phyloP scores from a whole-genome alignment of 2,329 filamentous ascomycete genomes.

The Aspergillus piperis region DNA sequence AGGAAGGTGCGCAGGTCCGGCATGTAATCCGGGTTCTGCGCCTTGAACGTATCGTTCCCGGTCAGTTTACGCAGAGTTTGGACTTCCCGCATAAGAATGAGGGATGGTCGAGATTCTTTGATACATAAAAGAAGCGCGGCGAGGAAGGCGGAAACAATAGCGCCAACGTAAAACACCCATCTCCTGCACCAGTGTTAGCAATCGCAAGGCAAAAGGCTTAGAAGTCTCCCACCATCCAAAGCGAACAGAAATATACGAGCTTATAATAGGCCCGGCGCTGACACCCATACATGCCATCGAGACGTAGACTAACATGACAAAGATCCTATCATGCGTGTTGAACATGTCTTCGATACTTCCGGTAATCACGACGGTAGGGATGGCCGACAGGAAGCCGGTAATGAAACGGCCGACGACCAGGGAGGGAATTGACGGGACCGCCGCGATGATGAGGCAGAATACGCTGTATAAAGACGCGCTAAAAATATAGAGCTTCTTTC shows the following conservation, averaged over 20 bases:
- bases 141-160: conserved; percentile 1
- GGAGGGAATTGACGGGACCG: not conserved
- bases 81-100: conserved; percentile 9
- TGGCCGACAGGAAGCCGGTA: conserved; percentile 8
- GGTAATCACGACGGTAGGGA: conserved; percentile 9
- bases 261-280: conserved; percentile 7
- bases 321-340: conserved; percentile 4
- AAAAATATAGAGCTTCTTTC: conserved; percentile 12
- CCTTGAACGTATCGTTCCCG: conserved; percentile 3
- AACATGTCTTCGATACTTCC: conserved; percentile 15
- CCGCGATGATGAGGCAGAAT: conserved; percentile 7
- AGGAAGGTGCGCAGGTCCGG: conserved; percentile 7
- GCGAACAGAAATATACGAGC: not conserved
- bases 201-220: not conserved
- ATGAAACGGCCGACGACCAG: conserved; percentile 11
- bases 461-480: conserved; percentile 3
- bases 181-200: not conserved
- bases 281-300: conserved; percentile 3
- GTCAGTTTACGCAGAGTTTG: conserved; percentile 1
- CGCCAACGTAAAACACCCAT: conserved; percentile 14
- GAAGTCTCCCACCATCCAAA: conserved; percentile 6
- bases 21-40: conserved; percentile 10
- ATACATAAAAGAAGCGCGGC: conserved; percentile 6
- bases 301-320: conserved; percentile 10
- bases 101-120: conserved; percentile 12